phyloP scores from a whole-genome alignment of 306 rosid genomes.

The Pyrus communis region DNA sequence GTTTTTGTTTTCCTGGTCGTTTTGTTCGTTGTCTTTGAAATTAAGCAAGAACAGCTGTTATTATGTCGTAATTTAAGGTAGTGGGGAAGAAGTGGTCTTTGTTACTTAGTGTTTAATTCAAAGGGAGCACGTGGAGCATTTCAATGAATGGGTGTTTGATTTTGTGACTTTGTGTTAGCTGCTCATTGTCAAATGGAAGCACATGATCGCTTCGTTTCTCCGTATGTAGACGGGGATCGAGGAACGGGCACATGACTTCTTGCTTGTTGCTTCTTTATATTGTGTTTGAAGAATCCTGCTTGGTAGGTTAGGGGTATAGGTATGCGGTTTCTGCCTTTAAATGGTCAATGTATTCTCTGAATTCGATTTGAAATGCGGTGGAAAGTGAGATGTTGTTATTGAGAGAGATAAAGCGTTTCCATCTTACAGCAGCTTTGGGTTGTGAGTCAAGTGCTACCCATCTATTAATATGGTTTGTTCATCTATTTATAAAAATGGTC shows the following conservation, averaged over 20 bases:
- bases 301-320: conserved; percentile 11
- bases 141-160: background rate
- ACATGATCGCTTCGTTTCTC: conserved; percentile 26
- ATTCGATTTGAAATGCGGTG: background rate
- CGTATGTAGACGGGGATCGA: conserved; percentile 19
- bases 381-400: background rate
- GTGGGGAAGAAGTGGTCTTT: conserved; percentile 4
- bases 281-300: conserved; percentile 17
- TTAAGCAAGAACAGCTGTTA: conserved; percentile 16
- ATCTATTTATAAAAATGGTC: background rate
- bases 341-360: background rate
- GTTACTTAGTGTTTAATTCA: conserved; percentile 1
- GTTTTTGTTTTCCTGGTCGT: background rate
- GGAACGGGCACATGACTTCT: conserved; percentile 32
- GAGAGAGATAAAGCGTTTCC: background rate
- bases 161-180: background rate
- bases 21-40: conserved; percentile 9
- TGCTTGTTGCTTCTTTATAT: conserved; percentile 18
- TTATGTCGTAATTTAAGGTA: background rate
- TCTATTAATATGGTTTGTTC: background rate
- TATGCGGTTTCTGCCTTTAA: conserved; percentile 1
- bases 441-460: background rate
- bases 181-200: conserved; percentile 26
- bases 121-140: conserved; percentile 11
- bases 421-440: background rate